Conservation (phyloP, 2,329 filamentous ascomycete genomes). For the Trichoderma sp. region DNA sequence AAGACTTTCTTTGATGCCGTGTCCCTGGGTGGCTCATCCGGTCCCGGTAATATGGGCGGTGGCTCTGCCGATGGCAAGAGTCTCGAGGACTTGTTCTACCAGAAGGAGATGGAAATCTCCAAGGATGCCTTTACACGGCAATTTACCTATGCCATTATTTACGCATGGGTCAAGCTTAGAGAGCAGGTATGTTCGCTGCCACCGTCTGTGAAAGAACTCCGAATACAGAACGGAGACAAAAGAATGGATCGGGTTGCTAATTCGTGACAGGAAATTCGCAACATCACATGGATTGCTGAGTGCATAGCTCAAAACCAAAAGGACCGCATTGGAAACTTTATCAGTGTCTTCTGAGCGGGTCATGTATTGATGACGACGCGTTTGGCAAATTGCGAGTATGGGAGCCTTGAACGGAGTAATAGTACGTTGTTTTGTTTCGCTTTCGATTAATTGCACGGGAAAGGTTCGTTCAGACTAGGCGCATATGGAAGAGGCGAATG, state of each 20-base stretch:
- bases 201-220: not conserved
- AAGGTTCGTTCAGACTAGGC: slow-evolving; percentile 39
- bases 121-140: slow-evolving; percentile 95
- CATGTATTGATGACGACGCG: slow-evolving; percentile 32
- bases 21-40: slow-evolving; percentile 70
- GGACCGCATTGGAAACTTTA: slow-evolving; percentile 97
- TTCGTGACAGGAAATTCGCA: slow-evolving; percentile 82
- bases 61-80: slow-evolving; percentile 81
- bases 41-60: slow-evolving; percentile 82
- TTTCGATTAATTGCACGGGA: slow-evolving; percentile 44
- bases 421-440: slow-evolving; percentile 34
- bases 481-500: slow-evolving; percentile 36
- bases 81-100: slow-evolving; percentile 96
- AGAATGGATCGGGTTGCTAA: slow-evolving; percentile 32
- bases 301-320: slow-evolving; percentile 99
- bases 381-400: slow-evolving; percentile 31
- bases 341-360: slow-evolving; percentile 80
- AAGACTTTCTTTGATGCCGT: slow-evolving; percentile 94
- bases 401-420: slow-evolving; percentile 46
- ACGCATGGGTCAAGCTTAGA: slow-evolving; percentile 95
- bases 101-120: slow-evolving; percentile 98
- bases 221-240: not conserved
- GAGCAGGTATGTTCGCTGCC: slow-evolving; percentile 78
- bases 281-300: slow-evolving; percentile 99
- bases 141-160: slow-evolving; percentile 93